Conservation (phyloP, 306 rosid species). For the Cajanus cajan region DNA sequence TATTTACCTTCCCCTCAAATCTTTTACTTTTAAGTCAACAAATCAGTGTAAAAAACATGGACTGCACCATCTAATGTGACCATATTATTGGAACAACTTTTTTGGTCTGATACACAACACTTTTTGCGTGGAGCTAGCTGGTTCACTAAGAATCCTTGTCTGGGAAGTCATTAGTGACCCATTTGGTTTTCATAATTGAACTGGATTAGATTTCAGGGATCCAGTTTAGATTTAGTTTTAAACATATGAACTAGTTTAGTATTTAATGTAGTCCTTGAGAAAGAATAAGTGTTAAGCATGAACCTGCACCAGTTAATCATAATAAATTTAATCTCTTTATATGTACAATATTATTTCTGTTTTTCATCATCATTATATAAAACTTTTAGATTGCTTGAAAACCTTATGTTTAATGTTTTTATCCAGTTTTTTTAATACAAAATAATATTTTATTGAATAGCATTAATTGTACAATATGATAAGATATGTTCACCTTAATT, state of each 20-base stretch:
- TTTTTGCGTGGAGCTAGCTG: background rate
- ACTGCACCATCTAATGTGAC: constrained; percentile 1
- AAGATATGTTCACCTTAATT: constrained; percentile 32
- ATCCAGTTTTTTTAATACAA: background rate
- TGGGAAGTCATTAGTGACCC: constrained; percentile 5
- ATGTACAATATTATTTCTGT: background rate
- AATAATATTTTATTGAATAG: background rate
- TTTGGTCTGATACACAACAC: background rate
- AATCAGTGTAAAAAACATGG: constrained; percentile 9
- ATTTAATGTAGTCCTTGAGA: background rate
- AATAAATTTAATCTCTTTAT: constrained; percentile 4
- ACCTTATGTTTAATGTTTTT: background rate
- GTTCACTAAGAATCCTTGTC: background rate
- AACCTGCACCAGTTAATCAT: constrained; percentile 1
- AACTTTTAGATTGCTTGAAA: constrained; percentile 9
- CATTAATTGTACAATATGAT: constrained; percentile 20
- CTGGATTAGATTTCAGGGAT: background rate
- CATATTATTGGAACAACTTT: constrained; percentile 1
- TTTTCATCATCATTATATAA: background rate
- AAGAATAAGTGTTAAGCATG: background rate
- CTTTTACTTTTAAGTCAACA: background rate
- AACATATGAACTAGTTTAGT: background rate
- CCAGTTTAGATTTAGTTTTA: background rate
- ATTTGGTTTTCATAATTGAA: background rate
- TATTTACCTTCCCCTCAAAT: background rate